These are phyloP conservation scores for Didymosphaeria variabile DNA, from an alignment of 2,329 filamentous ascomycete species.

Conservation along the genomic window DNA sequence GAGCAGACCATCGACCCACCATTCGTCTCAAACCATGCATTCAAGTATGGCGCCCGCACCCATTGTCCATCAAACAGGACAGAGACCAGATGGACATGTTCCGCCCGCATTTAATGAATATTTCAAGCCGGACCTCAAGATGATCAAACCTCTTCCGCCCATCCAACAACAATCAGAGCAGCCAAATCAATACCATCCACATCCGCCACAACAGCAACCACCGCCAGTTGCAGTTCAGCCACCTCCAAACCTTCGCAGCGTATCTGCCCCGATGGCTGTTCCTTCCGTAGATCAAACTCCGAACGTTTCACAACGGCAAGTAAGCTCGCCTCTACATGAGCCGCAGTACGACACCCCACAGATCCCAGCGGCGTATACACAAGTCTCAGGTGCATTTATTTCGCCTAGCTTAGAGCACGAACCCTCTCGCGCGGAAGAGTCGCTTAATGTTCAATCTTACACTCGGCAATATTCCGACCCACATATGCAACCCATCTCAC, in stretches of 20 bases:
- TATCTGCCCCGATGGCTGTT: slow-evolving; percentile 30
- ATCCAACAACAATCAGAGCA: slow-evolving; percentile 9
- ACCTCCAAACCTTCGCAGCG: slow-evolving; percentile 23
- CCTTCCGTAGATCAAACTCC: slow-evolving; percentile 22
- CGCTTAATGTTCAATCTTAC: slow-evolving; percentile 18
- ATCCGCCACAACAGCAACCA: slow-evolving; percentile 19
- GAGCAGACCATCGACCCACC: slow-evolving; percentile 18
- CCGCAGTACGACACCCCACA: slow-evolving; percentile 48
- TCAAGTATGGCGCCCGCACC: slow-evolving; percentile 1
- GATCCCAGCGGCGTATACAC: slow-evolving; percentile 47
- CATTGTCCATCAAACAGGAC: slow-evolving; percentile 13
- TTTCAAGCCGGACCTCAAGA: slow-evolving; percentile 32
- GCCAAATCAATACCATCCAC: slow-evolving; percentile 21
- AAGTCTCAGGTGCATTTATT: slow-evolving; percentile 42
- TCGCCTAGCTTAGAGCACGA: slow-evolving; percentile 32
- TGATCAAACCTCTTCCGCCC: slow-evolving; percentile 15
- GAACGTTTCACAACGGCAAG: slow-evolving; percentile 30
- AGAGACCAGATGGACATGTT: slow-evolving; percentile 19
- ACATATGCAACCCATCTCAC: slow-evolving; percentile 42
- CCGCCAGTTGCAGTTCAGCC: slow-evolving; percentile 19
- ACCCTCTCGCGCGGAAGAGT: slow-evolving; percentile 21
- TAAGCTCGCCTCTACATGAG: slow-evolving; percentile 33
- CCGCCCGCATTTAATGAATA: slow-evolving; percentile 33
- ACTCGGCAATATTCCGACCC: slow-evolving; percentile 39
- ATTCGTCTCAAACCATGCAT: slow-evolving; percentile 13